Conservation (phyloP, 2,329 filamentous ascomycete genomes). For the Fusarium fujikuroi region DNA sequence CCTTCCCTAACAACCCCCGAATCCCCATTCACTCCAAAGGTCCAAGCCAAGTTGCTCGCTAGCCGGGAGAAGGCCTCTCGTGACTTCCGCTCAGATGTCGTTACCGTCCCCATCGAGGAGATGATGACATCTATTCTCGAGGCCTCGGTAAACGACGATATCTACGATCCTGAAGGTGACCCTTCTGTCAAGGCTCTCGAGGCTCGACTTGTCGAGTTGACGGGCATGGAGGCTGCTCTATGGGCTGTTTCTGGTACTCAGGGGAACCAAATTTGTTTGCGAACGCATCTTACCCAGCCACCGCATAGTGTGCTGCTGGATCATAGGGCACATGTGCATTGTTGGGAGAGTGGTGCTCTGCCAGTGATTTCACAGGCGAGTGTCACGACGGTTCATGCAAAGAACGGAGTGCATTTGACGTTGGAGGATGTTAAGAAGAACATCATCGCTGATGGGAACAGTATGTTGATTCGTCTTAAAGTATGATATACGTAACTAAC, state of each 20-base stretch:
- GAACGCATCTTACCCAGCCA: constrained; percentile 44
- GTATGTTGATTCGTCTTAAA: constrained; percentile 11
- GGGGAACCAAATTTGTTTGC: constrained; percentile 45
- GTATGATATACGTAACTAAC: constrained; percentile 37
- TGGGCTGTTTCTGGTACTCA: constrained; percentile 44
- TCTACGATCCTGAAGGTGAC: constrained; percentile 44
- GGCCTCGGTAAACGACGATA: constrained; percentile 45
- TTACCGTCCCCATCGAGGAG: constrained; percentile 40
- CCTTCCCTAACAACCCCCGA: constrained; percentile 9
- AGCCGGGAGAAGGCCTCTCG: constrained; percentile 33
- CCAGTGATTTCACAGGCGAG: constrained; percentile 76
- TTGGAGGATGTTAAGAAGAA: constrained; percentile 73
- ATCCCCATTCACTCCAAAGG: constrained; percentile 23
- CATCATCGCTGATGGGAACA: constrained; percentile 43
- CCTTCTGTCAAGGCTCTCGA: constrained; percentile 42
- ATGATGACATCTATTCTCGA: constrained; percentile 46
- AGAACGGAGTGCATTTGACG: constrained; percentile 76
- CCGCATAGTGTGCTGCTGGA: constrained; percentile 58
- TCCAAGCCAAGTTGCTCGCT: constrained; percentile 17
- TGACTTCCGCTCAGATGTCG: constrained; percentile 46
- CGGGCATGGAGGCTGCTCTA: constrained; percentile 44
- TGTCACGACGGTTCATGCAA: constrained; percentile 71
- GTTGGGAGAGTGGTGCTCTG: constrained; percentile 71
- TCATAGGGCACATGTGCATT: constrained; percentile 77
- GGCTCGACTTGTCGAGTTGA: constrained; percentile 36